phyloP scores from a whole-genome alignment of 805 yeast species.

The Cyberlindnera americana region DNA sequence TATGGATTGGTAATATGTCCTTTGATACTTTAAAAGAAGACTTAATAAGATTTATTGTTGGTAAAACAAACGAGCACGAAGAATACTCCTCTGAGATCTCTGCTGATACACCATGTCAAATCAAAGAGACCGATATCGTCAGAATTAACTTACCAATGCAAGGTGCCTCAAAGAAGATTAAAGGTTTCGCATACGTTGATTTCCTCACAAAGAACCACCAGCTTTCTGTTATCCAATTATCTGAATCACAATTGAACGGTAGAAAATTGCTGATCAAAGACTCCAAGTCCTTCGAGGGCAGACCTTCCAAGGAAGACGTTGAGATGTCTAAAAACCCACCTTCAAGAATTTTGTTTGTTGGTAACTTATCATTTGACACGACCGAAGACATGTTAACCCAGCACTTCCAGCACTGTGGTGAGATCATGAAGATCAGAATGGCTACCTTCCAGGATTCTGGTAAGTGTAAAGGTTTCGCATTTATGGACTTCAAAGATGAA shows the following conservation, averaged over 20 bases:
- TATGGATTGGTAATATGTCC: constrained; percentile 93
- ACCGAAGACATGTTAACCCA: constrained; percentile 72
- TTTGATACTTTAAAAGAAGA: constrained; percentile 82
- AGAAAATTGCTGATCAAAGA: constrained; percentile 83
- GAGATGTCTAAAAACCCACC: constrained; percentile 75
- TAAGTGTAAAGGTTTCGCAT: constrained; percentile 95
- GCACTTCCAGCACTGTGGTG: constrained; percentile 91
- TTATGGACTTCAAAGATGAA: constrained; percentile 78
- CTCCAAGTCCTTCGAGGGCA: constrained; percentile 78
- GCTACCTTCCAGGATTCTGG: constrained; percentile 98
- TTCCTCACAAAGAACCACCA: constrained; percentile 60
- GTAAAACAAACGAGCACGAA: constrained; percentile 47
- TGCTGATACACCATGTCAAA: constrained; percentile 33
- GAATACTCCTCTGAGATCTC: constrained; percentile 26
- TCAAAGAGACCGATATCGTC: constrained; percentile 57
- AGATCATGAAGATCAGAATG: constrained; percentile 80
- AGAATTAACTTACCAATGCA: constrained; percentile 79
- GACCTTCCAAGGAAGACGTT: constrained; percentile 61
- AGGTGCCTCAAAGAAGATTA: constrained; percentile 49
- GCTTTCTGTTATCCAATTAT: constrained; percentile 56
- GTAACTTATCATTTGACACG: constrained; percentile 90
- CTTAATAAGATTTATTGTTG: constrained; percentile 56
- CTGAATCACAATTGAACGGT: constrained; percentile 75
- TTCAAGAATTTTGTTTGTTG: constrained; percentile 83
- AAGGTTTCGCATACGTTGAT: constrained; percentile 92